Evolutionary conservation across 441 rosid genomes (phyloP).

Genomic region (Biscutella laevigata): DNA sequence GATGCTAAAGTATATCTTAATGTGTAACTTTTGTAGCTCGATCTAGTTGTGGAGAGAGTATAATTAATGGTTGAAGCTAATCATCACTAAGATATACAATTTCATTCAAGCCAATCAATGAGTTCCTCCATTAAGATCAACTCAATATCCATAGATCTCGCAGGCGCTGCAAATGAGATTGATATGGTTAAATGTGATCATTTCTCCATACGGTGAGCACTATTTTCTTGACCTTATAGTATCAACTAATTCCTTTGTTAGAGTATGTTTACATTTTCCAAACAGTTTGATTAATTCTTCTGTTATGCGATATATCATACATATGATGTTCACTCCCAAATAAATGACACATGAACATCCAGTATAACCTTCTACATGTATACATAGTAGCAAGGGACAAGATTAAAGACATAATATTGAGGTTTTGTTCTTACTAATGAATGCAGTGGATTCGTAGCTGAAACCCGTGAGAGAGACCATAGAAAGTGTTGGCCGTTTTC

Average conservation of each 20-base stretch:
- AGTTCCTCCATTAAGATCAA: slow-evolving; percentile 56
- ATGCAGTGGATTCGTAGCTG: slow-evolving; percentile 78
- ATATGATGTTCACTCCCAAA: slow-evolving; percentile 6
- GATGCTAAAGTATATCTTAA: slow-evolving; percentile 13
- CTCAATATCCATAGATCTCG: slow-evolving; percentile 65
- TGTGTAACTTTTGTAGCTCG: slow-evolving; percentile 14
- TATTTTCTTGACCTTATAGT: slow-evolving; percentile 1
- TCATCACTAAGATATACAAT: slow-evolving; percentile 25
- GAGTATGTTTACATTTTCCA: slow-evolving; percentile 1
- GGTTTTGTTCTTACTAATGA: not conserved
- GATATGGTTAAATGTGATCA: slow-evolving; percentile 45
- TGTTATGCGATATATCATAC: too few species aligned
- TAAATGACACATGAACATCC: too few species aligned
- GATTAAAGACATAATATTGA: not conserved
- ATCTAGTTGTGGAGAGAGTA: slow-evolving; percentile 23
- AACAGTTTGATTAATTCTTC: not conserved
- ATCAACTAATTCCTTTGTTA: not conserved
- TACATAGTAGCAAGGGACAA: not conserved
- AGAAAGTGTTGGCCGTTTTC: slow-evolving; percentile 72
- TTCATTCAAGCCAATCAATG: slow-evolving; percentile 30
- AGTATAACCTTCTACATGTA: too few species aligned
- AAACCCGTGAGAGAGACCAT: slow-evolving; percentile 50
- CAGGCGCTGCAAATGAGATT: slow-evolving; percentile 29
- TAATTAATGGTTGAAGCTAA: slow-evolving; percentile 27
- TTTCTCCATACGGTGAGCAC: slow-evolving; percentile 80